phyloP scores from a whole-genome alignment of 345 rosid genomes.

The Salix udensis region DNA sequence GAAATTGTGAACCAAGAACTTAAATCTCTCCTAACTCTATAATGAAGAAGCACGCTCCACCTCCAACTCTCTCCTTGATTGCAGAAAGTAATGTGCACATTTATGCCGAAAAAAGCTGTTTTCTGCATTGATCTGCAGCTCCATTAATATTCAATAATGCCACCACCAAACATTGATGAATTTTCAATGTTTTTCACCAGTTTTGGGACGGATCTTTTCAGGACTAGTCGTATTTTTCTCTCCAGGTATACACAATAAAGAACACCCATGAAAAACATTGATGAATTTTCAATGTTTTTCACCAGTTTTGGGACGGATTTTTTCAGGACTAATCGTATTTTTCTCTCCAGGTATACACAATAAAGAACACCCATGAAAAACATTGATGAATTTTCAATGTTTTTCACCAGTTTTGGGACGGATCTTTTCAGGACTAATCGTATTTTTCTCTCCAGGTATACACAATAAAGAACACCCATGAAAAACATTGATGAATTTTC shows the following conservation, averaged over 20 bases:
- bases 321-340: conserved; percentile 30
- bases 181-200: not conserved
- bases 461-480: conserved; percentile 40
- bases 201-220: not conserved
- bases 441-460: conserved; percentile 42
- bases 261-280: conserved; percentile 33
- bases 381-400: not conserved
- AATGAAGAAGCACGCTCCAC: too few species aligned
- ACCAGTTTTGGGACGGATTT: not conserved
- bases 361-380: too few species aligned
- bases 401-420: not conserved
- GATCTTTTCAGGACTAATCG: conserved; percentile 12
- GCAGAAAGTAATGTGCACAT: too few species aligned
- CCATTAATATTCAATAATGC: not conserved
- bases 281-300: not conserved
- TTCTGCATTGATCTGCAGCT: not conserved
- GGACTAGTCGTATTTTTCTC: conserved; percentile 36
- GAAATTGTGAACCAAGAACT: too few species aligned
- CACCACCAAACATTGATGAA: not conserved
- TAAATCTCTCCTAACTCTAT: too few species aligned
- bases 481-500: too few species aligned
- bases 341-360: conserved; percentile 30
- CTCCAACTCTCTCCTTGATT: too few species aligned
- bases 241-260: conserved; percentile 35
- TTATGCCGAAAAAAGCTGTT: not conserved